Conservation (phyloP, 495 filamentous ascomycete genomes). For the Platismatia glauca region DNA sequence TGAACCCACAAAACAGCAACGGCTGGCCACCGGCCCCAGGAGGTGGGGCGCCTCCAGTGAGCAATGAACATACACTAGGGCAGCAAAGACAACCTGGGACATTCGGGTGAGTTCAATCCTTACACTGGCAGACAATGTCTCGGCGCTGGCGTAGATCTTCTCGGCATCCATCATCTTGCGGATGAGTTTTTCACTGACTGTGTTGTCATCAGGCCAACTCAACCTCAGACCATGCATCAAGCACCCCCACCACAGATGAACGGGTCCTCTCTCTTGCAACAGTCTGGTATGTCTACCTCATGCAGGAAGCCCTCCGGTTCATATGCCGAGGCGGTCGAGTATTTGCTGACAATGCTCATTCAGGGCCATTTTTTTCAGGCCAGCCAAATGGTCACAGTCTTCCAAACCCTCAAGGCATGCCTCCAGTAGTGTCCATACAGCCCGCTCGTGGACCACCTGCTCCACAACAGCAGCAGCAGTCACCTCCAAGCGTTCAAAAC, state of each 20-base stretch:
- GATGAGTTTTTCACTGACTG: neutral
- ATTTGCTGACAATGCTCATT: neutral
- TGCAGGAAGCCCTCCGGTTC: slow-evolving; percentile 23
- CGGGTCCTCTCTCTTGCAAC: slow-evolving; percentile 42
- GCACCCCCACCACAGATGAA: slow-evolving; percentile 39
- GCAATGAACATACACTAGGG: slow-evolving; percentile 18
- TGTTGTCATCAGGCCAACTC: slow-evolving; percentile 25
- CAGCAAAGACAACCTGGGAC: slow-evolving; percentile 25
- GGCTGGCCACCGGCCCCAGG: slow-evolving; percentile 23
- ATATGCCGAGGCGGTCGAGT: neutral
- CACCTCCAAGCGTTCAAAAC: slow-evolving; percentile 40
- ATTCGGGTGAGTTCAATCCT: slow-evolving; percentile 23
- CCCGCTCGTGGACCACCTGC: slow-evolving; percentile 29
- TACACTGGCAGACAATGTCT: no score
- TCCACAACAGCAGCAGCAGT: slow-evolving; percentile 46
- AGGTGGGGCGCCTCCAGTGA: slow-evolving; percentile 15
- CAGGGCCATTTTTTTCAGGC: slow-evolving; percentile 27
- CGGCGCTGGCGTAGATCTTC: neutral
- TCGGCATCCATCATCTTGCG: neutral
- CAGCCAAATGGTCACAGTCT: slow-evolving; percentile 44
- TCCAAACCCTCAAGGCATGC: slow-evolving; percentile 43
- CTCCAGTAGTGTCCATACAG: slow-evolving; percentile 32
- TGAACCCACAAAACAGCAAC: slow-evolving; percentile 24
- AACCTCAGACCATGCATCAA: slow-evolving; percentile 30
- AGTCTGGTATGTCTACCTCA: slow-evolving; percentile 33